phyloP scores from a whole-genome alignment of 306 rosid genomes.

The Quercus berberidifolia region DNA sequence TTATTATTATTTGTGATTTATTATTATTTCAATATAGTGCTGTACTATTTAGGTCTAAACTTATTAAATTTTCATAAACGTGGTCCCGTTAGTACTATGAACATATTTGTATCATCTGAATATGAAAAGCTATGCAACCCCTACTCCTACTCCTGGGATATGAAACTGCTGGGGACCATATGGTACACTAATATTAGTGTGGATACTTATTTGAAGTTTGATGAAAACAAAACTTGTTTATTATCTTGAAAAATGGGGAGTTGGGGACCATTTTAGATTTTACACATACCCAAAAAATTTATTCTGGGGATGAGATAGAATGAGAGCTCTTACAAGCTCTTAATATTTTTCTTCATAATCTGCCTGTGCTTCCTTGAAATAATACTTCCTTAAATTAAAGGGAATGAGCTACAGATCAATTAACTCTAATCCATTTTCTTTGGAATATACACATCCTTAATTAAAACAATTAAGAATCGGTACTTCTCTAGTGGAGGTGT shows the following conservation, averaged over 20 bases:
- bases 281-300: not conserved
- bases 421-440: too few species aligned
- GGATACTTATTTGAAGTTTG: not conserved
- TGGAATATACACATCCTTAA: too few species aligned
- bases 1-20: not conserved
- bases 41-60: not conserved
- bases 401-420: too few species aligned
- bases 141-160: not conserved
- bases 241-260: too few species aligned
- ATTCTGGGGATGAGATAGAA: too few species aligned
- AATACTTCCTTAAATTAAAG: too few species aligned
- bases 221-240: not conserved
- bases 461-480: too few species aligned
- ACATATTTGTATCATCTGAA: not conserved
- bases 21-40: not conserved
- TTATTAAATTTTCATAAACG: not conserved
- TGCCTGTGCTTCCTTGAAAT: too few species aligned
- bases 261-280: not conserved
- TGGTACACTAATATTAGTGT: not conserved
- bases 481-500: too few species aligned
- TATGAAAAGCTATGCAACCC: not conserved
- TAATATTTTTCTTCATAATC: too few species aligned
- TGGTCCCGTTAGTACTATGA: conserved; percentile 7
- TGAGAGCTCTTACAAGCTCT: too few species aligned
- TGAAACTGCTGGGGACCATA: conserved; percentile 15